A percentile compares a stretch with the other conserved stretches of the same genome.
These are phyloP conservation scores for Arthrocladium fulminans DNA, from an alignment of 2,329 filamentous ascomycete species.

Conservation along the genomic window DNA sequence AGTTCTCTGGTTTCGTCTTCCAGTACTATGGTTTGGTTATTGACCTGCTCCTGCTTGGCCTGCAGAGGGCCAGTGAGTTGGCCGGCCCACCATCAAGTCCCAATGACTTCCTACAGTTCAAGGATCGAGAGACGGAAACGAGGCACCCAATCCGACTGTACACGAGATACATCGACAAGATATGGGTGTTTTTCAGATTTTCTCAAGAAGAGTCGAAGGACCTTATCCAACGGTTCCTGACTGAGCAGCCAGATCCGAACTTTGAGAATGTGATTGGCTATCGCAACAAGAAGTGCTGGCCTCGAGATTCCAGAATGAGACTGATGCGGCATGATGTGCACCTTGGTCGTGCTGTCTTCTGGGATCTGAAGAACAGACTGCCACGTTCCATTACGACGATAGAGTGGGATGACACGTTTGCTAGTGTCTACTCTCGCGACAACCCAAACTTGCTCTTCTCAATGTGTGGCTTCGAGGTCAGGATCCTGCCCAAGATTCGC, in stretches of 20 bases:
- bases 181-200: slow-evolving; percentile 96
- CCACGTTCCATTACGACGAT: slow-evolving; percentile 93
- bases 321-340: slow-evolving; percentile 99
- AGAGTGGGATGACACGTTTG: slow-evolving; percentile 98
- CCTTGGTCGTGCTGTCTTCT: slow-evolving; percentile 92
- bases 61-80: slow-evolving; percentile 95
- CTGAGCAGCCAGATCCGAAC: slow-evolving; percentile 95
- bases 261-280: slow-evolving; percentile 99
- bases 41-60: slow-evolving; percentile 79
- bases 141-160: slow-evolving; percentile 96
- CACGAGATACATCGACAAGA: slow-evolving; percentile 93
- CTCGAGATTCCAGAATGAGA: slow-evolving; percentile 92
- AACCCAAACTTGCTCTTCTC: slow-evolving; percentile 96
- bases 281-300: slow-evolving; percentile 99
- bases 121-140: slow-evolving; percentile 82
- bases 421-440: slow-evolving; percentile 94
- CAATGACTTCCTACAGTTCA: slow-evolving; percentile 96
- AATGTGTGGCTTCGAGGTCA: slow-evolving; percentile 96
- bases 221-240: slow-evolving; percentile 92
- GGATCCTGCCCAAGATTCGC: slow-evolving; percentile 87
- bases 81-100: slow-evolving; percentile 87
- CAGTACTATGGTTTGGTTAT: slow-evolving; percentile 96
- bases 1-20: slow-evolving; percentile 98
- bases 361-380: slow-evolving; percentile 95
- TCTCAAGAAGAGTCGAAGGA: slow-evolving; percentile 89